Base-by-base conservation (phyloP, 2,329 filamentous ascomycete genomes). In the Ophiostoma fasciatum region DNA sequence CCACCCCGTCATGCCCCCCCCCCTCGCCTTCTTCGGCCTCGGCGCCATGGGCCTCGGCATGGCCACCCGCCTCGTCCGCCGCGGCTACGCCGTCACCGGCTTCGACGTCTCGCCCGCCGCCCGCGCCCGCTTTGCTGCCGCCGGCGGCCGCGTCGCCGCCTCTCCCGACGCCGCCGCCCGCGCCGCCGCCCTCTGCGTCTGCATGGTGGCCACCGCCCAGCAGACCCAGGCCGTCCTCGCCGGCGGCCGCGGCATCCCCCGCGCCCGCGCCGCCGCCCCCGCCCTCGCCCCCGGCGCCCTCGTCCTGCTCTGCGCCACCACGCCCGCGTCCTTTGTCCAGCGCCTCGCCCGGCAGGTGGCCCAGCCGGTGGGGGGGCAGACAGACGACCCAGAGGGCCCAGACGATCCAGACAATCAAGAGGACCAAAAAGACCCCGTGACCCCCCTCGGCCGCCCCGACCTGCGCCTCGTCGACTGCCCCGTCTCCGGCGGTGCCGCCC, bases 11-110 rank as follows among this genome's bases (percentile, higher is more conserved):
- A n/a, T n/a, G n/a, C n/a, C n/a, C n/a, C n/a, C n/a, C n/a, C n/a
- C n/a, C n/a, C n/a, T 81, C 36, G 68, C 72, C 44, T 82, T 83
- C 56, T 75, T 80, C 44, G 80, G 80, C 61, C 74, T 85, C 4
- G 80, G 80, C 38, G 79, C 79, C 56, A 84, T 84, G 80, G 80
- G 80, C 51, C 80, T 82, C 53, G 80, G 80, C 51, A 84, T 85
- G 79, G 80, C 80, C 44, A 80, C 71, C 41, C 68, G 83, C 51
- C 68, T 85, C 31, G 62, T 83, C 48, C 72, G 74, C 45, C 59
- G 69, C 44, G 76, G 76, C 39, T 81, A 78, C 54, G 42, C 59
- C 19, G 78, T 84, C 18, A 76, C 71, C 17, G 79, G 79, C 38
- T 84, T 74, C 51, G 80, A 85, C 49, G 69, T 83, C 28, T 82